phyloP scores from a whole-genome alignment of 495 filamentous ascomycete species.

The Penicillium mononematosum region DNA sequence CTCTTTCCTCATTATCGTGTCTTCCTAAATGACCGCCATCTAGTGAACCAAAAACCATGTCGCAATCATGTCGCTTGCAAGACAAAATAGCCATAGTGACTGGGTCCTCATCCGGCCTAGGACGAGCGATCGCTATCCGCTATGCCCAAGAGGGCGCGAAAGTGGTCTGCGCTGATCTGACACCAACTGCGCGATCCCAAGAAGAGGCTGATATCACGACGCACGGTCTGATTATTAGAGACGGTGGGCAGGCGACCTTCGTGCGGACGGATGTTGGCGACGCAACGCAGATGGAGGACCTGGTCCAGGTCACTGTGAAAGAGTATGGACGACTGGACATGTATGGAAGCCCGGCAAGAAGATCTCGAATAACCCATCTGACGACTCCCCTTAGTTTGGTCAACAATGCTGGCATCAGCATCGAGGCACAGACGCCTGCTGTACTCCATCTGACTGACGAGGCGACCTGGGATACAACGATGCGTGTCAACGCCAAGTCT shows the following conservation, averaged over 20 bases:
- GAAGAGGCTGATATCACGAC: conserved; percentile 38
- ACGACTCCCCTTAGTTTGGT: conserved; percentile 37
- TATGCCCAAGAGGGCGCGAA: conserved; percentile 47
- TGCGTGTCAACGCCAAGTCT: conserved; percentile 45
- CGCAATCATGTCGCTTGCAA: conserved; percentile 21
- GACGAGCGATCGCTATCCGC: conserved; percentile 45
- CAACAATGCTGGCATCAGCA: conserved; percentile 53
- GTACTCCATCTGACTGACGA: conserved; percentile 43
- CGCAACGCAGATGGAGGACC: conserved; percentile 33
- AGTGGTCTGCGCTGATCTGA: conserved; percentile 51
- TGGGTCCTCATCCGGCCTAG: conserved; percentile 48
- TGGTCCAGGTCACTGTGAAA: conserved; percentile 39
- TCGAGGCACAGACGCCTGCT: conserved; percentile 21
- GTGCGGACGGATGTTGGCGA: conserved; percentile 47
- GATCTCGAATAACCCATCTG: background rate
- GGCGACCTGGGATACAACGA: conserved; percentile 43
- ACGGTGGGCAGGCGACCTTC: conserved; percentile 44
- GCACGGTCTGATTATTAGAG: conserved; percentile 39
- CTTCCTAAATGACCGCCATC: background rate
- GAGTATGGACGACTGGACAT: conserved; percentile 51
- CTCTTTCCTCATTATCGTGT: background rate
- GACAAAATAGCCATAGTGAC: conserved; percentile 50
- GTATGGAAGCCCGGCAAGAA: conserved; percentile 24
- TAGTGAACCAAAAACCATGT: background rate
- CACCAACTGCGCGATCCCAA: conserved; percentile 25